Conservation (phyloP, 75 land plant genomes). For the Sequoiadendron giganteum region DNA sequence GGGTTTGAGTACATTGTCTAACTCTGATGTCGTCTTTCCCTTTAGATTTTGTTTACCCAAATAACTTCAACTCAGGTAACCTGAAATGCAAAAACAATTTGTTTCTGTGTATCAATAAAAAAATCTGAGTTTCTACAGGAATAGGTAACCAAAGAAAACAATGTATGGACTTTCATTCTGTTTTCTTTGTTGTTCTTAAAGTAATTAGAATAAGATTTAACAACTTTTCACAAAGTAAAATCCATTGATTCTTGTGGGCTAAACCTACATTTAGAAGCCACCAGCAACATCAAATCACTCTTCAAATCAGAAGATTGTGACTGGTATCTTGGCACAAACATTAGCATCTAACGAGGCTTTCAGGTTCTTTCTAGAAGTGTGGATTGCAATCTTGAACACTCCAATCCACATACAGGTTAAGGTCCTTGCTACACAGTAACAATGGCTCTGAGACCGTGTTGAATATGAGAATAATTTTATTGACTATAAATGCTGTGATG, state of each 20-base stretch:
- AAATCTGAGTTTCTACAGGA: background rate
- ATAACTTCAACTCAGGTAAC: background rate
- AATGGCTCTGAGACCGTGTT: background rate
- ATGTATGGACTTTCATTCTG: background rate
- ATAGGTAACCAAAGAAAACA: background rate
- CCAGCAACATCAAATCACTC: background rate
- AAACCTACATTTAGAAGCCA: background rate
- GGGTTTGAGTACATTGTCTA: background rate
- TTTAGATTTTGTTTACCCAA: background rate
- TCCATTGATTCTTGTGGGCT: background rate
- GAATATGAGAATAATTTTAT: background rate
- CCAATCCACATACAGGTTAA: background rate
- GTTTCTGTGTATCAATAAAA: background rate
- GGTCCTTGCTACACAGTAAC: background rate
- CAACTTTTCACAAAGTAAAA: background rate
- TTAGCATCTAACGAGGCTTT: background rate
- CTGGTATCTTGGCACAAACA: background rate
- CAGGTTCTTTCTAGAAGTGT: background rate
- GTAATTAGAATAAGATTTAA: background rate
- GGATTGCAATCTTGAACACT: background rate
- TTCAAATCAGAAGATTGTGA: background rate
- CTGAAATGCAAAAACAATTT: background rate
- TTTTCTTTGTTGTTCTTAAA: background rate
- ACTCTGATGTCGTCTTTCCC: background rate
- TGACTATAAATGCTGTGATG: background rate